These are phyloP conservation scores for Blattamonas nauphoetae DNA, from an alignment of 78 protist species.

Conservation along the genomic window DNA sequence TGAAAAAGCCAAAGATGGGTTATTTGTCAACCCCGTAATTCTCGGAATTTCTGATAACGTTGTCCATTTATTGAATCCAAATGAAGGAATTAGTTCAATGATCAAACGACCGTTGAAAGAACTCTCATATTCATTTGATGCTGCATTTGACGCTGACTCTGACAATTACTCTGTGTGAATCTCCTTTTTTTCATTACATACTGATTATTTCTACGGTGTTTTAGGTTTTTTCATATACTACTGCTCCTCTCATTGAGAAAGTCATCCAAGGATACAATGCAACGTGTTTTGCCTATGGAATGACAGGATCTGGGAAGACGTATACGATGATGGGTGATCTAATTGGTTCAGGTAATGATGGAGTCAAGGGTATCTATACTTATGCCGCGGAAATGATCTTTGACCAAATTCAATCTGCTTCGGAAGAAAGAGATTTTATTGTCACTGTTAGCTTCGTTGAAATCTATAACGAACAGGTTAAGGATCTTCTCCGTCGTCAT, in stretches of 20 bases:
- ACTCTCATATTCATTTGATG: conserved; percentile 2
- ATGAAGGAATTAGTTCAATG: background rate
- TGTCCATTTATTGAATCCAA: background rate
- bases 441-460: conserved; percentile 6
- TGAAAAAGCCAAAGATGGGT: background rate
- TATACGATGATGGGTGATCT: conserved; percentile 34
- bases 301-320: conserved; percentile 49
- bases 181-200: background rate
- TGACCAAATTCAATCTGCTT: background rate
- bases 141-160: conserved; percentile 9
- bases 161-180: background rate
- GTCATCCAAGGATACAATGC: conserved; percentile 31
- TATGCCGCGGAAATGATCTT: conserved; percentile 3
- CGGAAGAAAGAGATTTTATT: background rate
- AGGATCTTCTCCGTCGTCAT: conserved; percentile 2
- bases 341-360: background rate
- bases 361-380: conserved; percentile 27
- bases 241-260: background rate
- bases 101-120: background rate
- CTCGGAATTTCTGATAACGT: background rate
- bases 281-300: conserved; percentile 52
- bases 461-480: conserved; percentile 19
- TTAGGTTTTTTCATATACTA: background rate
- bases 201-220: background rate
- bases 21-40: background rate